Percentiles rank a stretch among this genome's conserved stretches.
Conservation (phyloP, 2,329 filamentous ascomycete species). For the Teratosphaeria epicoccoides region DNA sequence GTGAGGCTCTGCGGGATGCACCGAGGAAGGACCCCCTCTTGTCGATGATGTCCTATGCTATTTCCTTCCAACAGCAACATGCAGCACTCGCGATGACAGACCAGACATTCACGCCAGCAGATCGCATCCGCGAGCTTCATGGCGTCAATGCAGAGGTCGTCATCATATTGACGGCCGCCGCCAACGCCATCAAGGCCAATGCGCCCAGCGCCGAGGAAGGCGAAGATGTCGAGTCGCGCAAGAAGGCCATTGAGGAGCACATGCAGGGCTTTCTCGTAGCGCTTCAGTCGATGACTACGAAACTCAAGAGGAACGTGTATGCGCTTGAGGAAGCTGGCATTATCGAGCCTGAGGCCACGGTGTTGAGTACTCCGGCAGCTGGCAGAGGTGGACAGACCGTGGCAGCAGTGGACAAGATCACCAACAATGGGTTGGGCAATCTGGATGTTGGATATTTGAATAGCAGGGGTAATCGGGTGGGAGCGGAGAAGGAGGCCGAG, state of each 20-base stretch:
- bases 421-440: constrained; percentile 39
- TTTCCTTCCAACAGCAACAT: neutral
- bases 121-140: constrained; percentile 71
- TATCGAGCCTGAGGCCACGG: constrained; percentile 40
- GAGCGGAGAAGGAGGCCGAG: constrained; percentile 73
- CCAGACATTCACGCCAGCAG: constrained; percentile 51
- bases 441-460: constrained; percentile 87
- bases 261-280: constrained; percentile 56
- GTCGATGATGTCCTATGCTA: neutral
- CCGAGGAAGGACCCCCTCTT: neutral
- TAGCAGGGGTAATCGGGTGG: constrained; percentile 70
- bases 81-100: neutral
- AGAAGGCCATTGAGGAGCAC: constrained; percentile 47
- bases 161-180: constrained; percentile 47
- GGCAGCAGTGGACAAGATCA: constrained; percentile 19
- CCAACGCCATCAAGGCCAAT: constrained; percentile 53
- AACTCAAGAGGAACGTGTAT: constrained; percentile 63
- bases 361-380: constrained; percentile 16
- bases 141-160: constrained; percentile 58
- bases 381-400: constrained; percentile 8
- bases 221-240: constrained; percentile 45
- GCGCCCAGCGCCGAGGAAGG: constrained; percentile 35
- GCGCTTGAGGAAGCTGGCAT: constrained; percentile 74
- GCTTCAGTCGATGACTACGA: constrained; percentile 63
- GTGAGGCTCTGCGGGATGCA: neutral